Percentiles rank a stretch among this genome's conserved stretches.
Evolutionary conservation across 805 yeast genomes (phyloP).

Genomic region (Jamesozyma hellenica): DNA sequence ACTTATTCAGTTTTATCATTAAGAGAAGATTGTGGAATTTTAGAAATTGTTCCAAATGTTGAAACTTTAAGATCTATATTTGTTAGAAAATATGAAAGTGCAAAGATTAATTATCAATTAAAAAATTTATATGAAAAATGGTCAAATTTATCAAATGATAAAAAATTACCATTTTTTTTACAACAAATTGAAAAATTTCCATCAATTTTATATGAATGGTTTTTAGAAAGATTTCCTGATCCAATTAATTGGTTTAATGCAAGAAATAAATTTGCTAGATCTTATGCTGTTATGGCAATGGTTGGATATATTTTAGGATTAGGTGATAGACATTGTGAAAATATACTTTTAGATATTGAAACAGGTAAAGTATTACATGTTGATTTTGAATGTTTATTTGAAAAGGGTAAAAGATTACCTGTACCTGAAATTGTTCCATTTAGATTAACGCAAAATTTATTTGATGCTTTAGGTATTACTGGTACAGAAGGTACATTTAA

Average conservation of each 20-base stretch:
- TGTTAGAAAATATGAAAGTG: constrained; percentile 33
- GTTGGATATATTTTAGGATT: constrained; percentile 89
- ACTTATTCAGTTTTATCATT: constrained; percentile 86
- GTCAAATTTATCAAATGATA: constrained; percentile 18
- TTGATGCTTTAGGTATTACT: constrained; percentile 79
- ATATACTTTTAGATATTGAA: constrained; percentile 60
- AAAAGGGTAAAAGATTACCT: constrained; percentile 59
- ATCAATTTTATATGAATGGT: constrained; percentile 82
- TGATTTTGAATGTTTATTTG: constrained; percentile 93
- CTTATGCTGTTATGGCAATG: constrained; percentile 93
- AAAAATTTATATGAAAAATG: constrained; percentile 19
- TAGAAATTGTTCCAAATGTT: constrained; percentile 80
- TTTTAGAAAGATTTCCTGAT: constrained; percentile 77
- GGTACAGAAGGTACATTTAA: constrained; percentile 88
- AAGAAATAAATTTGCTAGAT: constrained; percentile 60
- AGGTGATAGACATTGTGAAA: constrained; percentile 96
- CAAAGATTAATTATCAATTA: constrained; percentile 29
- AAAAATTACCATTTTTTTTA: constrained; percentile 20
- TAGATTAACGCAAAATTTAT: constrained; percentile 77
- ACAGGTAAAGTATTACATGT: constrained; percentile 83
- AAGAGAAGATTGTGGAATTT: constrained; percentile 77
- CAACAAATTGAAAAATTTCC: constrained; percentile 33
- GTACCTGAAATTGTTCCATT: constrained; percentile 95
- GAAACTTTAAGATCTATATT: constrained; percentile 60
- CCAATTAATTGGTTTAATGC: constrained; percentile 82